Percentiles rank a stretch among this genome's conserved stretches.
Evolutionary conservation across 306 rosid genomes (phyloP).

Genomic region (Prunus campanulata): DNA sequence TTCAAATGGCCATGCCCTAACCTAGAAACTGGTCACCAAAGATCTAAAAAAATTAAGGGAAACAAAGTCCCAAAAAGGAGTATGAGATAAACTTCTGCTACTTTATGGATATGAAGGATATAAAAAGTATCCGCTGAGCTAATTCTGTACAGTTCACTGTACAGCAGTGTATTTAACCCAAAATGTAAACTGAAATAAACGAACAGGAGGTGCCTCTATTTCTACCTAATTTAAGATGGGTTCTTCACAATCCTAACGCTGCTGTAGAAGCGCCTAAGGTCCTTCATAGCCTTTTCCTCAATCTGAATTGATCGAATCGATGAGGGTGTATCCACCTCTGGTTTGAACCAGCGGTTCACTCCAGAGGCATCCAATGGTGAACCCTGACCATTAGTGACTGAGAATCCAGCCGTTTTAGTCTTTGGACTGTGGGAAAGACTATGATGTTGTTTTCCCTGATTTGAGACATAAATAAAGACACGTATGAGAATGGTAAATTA

Average conservation of each 20-base stretch:
- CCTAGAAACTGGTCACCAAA: neutral
- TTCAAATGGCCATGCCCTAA: neutral
- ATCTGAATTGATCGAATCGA: constrained; percentile 91
- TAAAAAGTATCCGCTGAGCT: constrained; percentile 34
- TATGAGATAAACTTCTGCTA: neutral
- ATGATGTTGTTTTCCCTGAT: constrained; percentile 71
- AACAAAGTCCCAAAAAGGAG: neutral
- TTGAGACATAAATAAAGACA: constrained; percentile 20
- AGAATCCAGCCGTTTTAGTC: constrained; percentile 71
- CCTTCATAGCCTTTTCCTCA: constrained; percentile 97
- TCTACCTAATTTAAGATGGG: constrained; percentile 35
- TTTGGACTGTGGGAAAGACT: constrained; percentile 71
- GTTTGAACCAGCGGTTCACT: constrained; percentile 89
- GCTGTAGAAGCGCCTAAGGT: constrained; percentile 89
- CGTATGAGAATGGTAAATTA: neutral
- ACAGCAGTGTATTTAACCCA: constrained; percentile 17
- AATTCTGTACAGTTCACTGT: constrained; percentile 40
- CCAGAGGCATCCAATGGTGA: constrained; percentile 74
- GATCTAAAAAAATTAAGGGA: neutral
- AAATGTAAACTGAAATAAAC: constrained; percentile 6
- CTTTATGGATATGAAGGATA: neutral
- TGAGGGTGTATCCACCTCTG: constrained; percentile 77
- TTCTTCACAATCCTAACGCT: constrained; percentile 78
- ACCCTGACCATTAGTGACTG: constrained; percentile 59
- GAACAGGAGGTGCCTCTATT: constrained; percentile 10